Evolutionary conservation across 108 stramenopile species (phyloP), one percentile per base, ranked within the genome.

Genomic region (Conticribra guillardii): DNA sequence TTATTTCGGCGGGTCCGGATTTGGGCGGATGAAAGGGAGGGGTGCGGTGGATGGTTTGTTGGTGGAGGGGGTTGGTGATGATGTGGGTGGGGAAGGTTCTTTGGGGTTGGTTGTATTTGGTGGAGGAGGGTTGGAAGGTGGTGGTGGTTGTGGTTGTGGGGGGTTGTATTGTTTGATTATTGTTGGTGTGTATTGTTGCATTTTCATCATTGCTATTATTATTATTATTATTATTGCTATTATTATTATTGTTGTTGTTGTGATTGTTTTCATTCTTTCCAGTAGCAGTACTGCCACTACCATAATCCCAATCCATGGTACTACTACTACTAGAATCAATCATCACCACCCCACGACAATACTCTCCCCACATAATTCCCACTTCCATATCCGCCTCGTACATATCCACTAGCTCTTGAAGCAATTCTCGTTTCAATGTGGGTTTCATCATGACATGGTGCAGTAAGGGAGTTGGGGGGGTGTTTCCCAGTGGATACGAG

Each of bases 1-100:
- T 67, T 16, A 57, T 70, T 72, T 87, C 84, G 2, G 82, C 49
- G 14, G 86, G 67, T 3, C 86, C 86, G 0, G 76, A 74, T 55
- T 80, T 87, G 16, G 86, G 86, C 31, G 86, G 86, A 55, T 88
- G 88, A 56, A 89, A 93, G 11, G 84, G 81, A 46, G 64, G 62
- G 1, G 85, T 89, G 3, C 52, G 80, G 49, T 74, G 22, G 15
- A 88, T 81, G 2, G 46, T 30, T 23, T 75, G 74, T 59, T 49
- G 71, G 56, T 83, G 76, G 7, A 7, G 26, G 27, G 77, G 63
- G 49, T 89, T 76, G 41, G 54, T 50, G 8, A 86, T 54, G 7
- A 90, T 57, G 3, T 58, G 14, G 0, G 49, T 46, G 7, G 82
- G 73, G 71, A 83, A 87, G 18, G 66, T 54, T 53, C 82, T 77